Percentiles rank a stretch among this genome's conserved stretches.
Conservation (phyloP, 164 flowering plant genomes). For the Cinnamomum micranthum region DNA sequence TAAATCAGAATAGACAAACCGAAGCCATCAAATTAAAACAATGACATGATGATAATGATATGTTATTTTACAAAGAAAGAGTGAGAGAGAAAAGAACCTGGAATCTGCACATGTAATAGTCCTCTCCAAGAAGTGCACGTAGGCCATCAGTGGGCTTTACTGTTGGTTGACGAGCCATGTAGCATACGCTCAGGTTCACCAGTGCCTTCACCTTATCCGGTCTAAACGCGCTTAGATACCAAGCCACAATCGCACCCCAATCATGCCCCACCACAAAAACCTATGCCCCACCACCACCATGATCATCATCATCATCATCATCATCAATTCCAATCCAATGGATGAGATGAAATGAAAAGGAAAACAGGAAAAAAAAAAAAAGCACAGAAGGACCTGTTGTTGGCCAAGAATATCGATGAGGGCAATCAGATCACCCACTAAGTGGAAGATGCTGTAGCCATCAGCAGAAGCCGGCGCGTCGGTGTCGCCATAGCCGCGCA, state of each 20-base stretch:
- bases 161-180: constrained; percentile 42
- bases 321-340: background rate
- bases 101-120: constrained; percentile 66
- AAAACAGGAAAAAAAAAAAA: background rate
- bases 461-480: constrained; percentile 35
- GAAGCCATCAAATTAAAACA: no score
- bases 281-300: constrained; percentile 18
- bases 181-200: constrained; percentile 58
- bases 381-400: constrained; percentile 10
- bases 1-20: no score
- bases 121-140: constrained; percentile 52
- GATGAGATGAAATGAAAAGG: background rate
- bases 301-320: background rate
- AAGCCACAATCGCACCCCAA: constrained; percentile 73
- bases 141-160: constrained; percentile 32
- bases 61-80: background rate
- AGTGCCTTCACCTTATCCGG: constrained; percentile 85
- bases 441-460: constrained; percentile 43
- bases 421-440: constrained; percentile 66
- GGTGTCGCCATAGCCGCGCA: constrained; percentile 50
- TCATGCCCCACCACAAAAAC: constrained; percentile 85
- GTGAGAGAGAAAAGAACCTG: constrained; percentile 40
- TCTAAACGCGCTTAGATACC: constrained; percentile 58
- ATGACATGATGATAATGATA: no score
- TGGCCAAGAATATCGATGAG: constrained; percentile 53